Evolutionary conservation across 2,329 filamentous ascomycete genomes (phyloP).

Genomic region (Botrytis pseudocinerea): DNA sequence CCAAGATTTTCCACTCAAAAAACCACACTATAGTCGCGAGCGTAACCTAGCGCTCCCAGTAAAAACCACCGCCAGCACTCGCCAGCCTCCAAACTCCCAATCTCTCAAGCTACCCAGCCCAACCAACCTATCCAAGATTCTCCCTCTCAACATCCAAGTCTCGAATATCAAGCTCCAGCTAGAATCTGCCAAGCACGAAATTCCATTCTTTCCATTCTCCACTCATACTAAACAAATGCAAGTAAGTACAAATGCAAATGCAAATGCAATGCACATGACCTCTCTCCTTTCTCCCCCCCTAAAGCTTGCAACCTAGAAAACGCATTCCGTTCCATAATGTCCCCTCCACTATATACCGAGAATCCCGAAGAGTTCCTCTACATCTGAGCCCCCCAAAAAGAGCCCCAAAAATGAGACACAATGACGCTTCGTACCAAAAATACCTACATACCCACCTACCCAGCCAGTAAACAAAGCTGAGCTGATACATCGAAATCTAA

Average conservation of each 20-base stretch:
- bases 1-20: not conserved
- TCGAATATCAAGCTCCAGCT: not conserved
- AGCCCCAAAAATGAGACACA: not conserved
- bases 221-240: not conserved
- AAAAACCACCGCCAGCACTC: not conserved
- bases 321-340: not conserved
- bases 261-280: not conserved
- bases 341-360: not conserved
- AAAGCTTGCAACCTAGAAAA: not conserved
- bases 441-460: not conserved
- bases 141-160: not conserved
- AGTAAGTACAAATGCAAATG: not conserved
- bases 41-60: not conserved
- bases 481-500: not conserved
- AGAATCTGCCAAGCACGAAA: not conserved
- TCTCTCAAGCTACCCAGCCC: too few species aligned
- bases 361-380: not conserved
- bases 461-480: not conserved
- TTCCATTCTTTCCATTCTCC: not conserved
- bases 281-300: not conserved
- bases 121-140: not conserved
- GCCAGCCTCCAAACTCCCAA: not conserved
- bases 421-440: not conserved
- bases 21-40: not conserved
- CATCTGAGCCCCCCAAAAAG: not conserved